Base-by-base conservation (phyloP, 352 stramenopile species). In the Plasmopara halstedii region DNA sequence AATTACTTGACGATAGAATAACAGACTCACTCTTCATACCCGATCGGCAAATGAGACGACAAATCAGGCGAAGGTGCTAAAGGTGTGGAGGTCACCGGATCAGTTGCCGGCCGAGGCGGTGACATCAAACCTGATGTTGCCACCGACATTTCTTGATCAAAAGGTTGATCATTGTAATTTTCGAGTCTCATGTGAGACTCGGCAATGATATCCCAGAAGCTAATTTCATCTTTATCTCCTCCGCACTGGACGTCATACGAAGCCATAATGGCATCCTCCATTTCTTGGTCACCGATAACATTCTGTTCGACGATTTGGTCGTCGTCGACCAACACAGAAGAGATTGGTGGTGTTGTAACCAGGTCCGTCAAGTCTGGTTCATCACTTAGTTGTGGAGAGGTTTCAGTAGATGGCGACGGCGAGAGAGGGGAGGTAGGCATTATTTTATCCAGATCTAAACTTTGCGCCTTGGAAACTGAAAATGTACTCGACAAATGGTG, bases 371-470 rank as follows among this genome's bases (percentile, higher is more conserved):
- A 75, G 42, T 2, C 79, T 80, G 58, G 94, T 84, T 37, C 88
- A 78, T 11, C 20, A 29, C 37, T 17, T 26, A 34, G 36, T 39
- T 6, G 45, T 6, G 47, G 20, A 8, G 46, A 55, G 7, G 45
- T 15, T 41, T 25, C 43, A 31, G 23, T 15, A 18, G 45, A 23
- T 19, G 59, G 25, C 17, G 50, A 48, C 14, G 40, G 37, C 2
- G 58, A 46, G 6, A 46, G 83, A 69, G 46, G 93, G 70, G 22
- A 80, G 84, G 32, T 73, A 74, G 42, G 54, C 64, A 33, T 97
- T 56, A n/a, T n/a, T n/a, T n/a, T 22, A 70, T 62, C 10, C 93
- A 65, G n/a, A 42, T 32, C 27, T 27, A 10, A 29, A 43, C 22
- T 73, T 62, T 19, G 73, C 67, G 21, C 75, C 70, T 13, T 41